Base-by-base conservation (phyloP, 768 basidiomycete species). In the Mrakia frigida region DNA sequence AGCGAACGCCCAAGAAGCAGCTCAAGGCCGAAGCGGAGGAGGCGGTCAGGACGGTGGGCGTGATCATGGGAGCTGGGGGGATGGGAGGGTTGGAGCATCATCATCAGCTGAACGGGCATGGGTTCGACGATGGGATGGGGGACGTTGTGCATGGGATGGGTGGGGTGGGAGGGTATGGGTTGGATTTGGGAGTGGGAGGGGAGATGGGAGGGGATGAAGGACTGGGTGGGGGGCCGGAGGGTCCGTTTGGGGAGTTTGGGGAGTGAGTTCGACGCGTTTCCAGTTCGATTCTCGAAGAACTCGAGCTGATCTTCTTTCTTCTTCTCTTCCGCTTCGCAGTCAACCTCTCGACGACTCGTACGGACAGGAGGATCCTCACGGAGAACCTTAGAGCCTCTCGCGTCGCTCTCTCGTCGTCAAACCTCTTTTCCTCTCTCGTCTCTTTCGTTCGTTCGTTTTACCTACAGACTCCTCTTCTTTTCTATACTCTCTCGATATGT, bases 1-100 rank as follows among this genome's bases (percentile, higher is more conserved):
- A 67, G 60, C 35, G 74, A 41, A 33, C 68, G 31, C 68, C 68
- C 10, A 61, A 75, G 60, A 70, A 75, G 67, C 46, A 41, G 71
- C 18, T 37, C 33, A 53, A 60, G 28, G 31, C 23, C 31, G 28
- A 50, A 5, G 33, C 37, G 31, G 28, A 50, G 31, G 61, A 63
- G 63, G 31, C 16, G 11, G 41, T 25, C 23, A 52, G 35, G 37
- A 74, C 41, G 39, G 50, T 25, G 21, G 35, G 31, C 1, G n/a
- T 23, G 46, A 31, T 53, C 61, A 43, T 41, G 56, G 50, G 50
- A 13, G 28, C 21, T 59, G n/a, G 35, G n/a, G 59, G 41, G 31
- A 14, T 41, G 31, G 43, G 37, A 37, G n/a, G 73, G n/a, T 23
- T 61, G 35, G 33, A 43, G n/a, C n/a, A 63, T 61, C 56, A 31